Percentiles rank a stretch among this genome's conserved stretches.
Conservation (phyloP, 2,329 filamentous ascomycete genomes). For the Exophiala sideris region DNA sequence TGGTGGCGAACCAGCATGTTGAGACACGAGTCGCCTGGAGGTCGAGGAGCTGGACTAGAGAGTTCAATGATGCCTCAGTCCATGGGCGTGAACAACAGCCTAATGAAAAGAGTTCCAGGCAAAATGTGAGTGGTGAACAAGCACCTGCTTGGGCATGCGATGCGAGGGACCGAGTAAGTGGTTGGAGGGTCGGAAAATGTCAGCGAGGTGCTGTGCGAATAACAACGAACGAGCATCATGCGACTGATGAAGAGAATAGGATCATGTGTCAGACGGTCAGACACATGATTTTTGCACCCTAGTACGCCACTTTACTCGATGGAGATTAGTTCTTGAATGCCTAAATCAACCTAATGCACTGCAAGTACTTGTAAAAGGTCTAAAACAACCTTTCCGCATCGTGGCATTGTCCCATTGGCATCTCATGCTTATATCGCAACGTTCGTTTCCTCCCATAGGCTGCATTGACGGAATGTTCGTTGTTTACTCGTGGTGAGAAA, state of each 20-base stretch:
- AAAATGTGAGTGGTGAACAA: too few species aligned
- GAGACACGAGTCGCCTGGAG: too few species aligned
- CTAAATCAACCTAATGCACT: background rate
- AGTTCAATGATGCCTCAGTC: too few species aligned
- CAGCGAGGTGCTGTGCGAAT: too few species aligned
- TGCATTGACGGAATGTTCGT: constrained; percentile 3
- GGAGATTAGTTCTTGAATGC: background rate
- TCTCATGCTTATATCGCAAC: background rate
- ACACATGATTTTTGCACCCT: background rate
- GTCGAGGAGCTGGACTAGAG: too few species aligned
- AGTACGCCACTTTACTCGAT: background rate
- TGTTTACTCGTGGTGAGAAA: background rate
- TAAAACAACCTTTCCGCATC: background rate
- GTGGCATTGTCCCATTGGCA: constrained; percentile 23
- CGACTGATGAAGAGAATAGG: background rate
- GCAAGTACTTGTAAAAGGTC: background rate
- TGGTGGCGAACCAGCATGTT: too few species aligned
- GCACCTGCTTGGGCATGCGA: too few species aligned
- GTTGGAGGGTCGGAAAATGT: too few species aligned
- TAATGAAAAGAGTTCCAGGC: too few species aligned
- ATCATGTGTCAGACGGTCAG: background rate
- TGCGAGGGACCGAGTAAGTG: too few species aligned
- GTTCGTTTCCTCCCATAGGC: constrained; percentile 3
- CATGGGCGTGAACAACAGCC: too few species aligned
- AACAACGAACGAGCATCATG: too few species aligned